A percentile compares a stretch with the other conserved stretches of the same genome.
phyloP scores from a whole-genome alignment of 352 stramenopile genomes.

The Pythium dissotocum region DNA sequence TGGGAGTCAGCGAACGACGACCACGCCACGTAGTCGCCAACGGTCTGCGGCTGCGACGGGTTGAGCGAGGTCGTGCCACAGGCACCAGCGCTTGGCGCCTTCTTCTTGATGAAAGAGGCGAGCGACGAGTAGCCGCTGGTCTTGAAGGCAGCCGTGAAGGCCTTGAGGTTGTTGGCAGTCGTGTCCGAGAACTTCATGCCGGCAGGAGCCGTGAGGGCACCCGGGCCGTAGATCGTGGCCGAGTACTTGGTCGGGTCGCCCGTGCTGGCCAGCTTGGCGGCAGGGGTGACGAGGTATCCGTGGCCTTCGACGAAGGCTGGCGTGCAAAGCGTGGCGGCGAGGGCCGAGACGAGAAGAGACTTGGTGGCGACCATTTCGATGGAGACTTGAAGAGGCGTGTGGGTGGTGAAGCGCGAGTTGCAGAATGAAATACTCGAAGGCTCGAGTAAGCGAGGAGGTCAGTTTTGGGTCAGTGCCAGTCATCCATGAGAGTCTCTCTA shows the following conservation, averaged over 20 bases:
- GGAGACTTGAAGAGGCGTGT: no score
- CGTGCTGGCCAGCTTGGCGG: background rate
- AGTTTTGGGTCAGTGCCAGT: no score
- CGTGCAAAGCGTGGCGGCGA: slow-evolving; percentile 9
- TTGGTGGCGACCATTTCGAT: slow-evolving; percentile 15
- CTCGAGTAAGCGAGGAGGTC: no score
- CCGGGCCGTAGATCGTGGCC: slow-evolving; percentile 8
- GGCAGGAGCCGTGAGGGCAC: background rate
- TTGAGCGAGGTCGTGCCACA: slow-evolving; percentile 19
- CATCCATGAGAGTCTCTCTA: no score
- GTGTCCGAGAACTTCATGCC: slow-evolving; percentile 16
- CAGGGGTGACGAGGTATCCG: slow-evolving; percentile 16
- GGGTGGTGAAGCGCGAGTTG: no score
- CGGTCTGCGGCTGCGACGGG: slow-evolving; percentile 9
- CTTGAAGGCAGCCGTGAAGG: slow-evolving; percentile 18
- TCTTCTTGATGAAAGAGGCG: slow-evolving; percentile 19
- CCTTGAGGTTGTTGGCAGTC: slow-evolving; percentile 9
- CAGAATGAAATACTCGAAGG: no score
- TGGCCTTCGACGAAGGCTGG: slow-evolving; percentile 18
- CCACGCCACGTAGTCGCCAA: slow-evolving; percentile 41
- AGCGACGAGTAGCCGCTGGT: slow-evolving; percentile 23
- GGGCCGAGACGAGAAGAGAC: slow-evolving; percentile 7
- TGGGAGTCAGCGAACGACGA: slow-evolving; percentile 22
- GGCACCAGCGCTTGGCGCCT: slow-evolving; percentile 1
- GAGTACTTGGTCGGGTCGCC: slow-evolving; percentile 4